Evolutionary conservation across 192 early-diverging fungal species (phyloP).

Genomic region (Rhizoclosmatium globosum): DNA sequence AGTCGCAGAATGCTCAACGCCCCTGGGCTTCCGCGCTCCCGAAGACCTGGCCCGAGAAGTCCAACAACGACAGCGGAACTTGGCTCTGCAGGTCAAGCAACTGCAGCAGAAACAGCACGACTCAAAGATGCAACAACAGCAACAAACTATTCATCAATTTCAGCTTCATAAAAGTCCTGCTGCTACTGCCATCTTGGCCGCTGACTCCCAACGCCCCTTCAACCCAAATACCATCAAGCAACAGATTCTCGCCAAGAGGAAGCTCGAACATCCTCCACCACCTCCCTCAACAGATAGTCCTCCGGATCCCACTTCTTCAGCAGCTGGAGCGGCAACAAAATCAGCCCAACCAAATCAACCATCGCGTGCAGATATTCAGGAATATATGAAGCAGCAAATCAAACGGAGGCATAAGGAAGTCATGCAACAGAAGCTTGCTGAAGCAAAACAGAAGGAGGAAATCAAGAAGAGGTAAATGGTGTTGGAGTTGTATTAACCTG

Average conservation of each 20-base stretch:
- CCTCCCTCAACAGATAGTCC: neutral
- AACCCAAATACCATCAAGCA: neutral
- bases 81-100: neutral
- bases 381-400: conserved; percentile 22
- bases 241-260: neutral
- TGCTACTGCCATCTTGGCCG: neutral
- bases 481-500: neutral
- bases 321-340: neutral
- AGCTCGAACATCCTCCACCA: neutral
- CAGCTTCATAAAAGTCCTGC: neutral
- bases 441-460: neutral
- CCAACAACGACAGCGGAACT: neutral
- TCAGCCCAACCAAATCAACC: neutral
- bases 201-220: neutral
- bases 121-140: neutral
- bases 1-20: conserved; percentile 12
- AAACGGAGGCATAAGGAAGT: conserved; percentile 11
- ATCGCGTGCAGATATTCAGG: conserved; percentile 1
- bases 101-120: neutral
- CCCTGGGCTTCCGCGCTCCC: conserved; percentile 7
- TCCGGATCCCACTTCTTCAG: too few species aligned
- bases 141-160: neutral
- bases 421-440: neutral
- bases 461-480: neutral
- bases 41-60: neutral